Base-by-base conservation (phyloP, 306 rosid genomes). In the Quercus wislizeni region DNA sequence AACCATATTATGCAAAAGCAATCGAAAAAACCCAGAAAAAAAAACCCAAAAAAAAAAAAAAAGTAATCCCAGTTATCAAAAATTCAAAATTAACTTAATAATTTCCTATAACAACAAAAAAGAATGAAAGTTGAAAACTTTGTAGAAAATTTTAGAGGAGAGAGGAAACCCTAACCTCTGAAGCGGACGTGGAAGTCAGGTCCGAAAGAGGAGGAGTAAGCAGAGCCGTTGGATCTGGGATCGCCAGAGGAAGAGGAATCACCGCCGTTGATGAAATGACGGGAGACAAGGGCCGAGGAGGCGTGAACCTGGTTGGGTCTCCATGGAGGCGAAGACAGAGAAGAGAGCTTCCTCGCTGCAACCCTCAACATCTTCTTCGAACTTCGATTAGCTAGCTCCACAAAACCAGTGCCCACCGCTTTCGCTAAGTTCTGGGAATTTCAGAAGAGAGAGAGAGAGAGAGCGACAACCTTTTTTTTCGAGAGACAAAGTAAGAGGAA, bases 271-370 rank as follows among this genome's bases (percentile, higher is more conserved):
- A 78, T 76, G 80, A 41, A 74, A 41, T 78, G 64, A 54, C 38
- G 84, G 70, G 90, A 78, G 55, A 52, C 57, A 14, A 81, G 57
- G 56, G 81, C 69, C 52, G 85, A 72, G 68, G 85, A 76, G 54
- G 79, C 69, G 27, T 65, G 80, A 38, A 76, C 73, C 46, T 65
- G 80, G 55, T 73, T 72, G 67, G 84, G 81, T 65, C 80, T 78
- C 78, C 82, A 69, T 13, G 79, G 77, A 21, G 86, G 59, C 43
- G 82, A 62, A 69, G 81, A 81, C 61, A 83, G 75, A 78, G 87
- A 84, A 25, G 80, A 81, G 6, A 86, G 78, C 84, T 87, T 78
- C 85, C 90, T 79, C 58, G 86, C 82, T 27, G 87, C 90, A 76
- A 84, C 74, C 83, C 87, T 81, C 80, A 86, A 81, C 90, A 86